These are phyloP conservation scores for Gossypium herbaceum DNA, from an alignment of 345 rosid genomes.

Conservation along the genomic window DNA sequence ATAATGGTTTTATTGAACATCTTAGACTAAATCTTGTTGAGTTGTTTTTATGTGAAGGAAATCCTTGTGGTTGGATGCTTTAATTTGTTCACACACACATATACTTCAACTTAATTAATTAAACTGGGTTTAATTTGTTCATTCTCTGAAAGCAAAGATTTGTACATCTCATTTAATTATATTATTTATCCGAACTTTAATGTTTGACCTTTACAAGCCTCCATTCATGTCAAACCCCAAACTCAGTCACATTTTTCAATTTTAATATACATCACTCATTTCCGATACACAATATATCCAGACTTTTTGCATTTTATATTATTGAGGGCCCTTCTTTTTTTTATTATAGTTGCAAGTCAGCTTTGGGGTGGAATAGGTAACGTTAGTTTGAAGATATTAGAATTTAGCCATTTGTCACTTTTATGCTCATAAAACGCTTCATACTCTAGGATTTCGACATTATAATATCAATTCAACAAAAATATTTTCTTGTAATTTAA, in stretches of 20 bases:
- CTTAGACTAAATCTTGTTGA: no score
- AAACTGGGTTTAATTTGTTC: not conserved
- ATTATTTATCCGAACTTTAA: not conserved
- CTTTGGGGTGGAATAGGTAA: constrained; percentile 14
- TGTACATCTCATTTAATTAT: not conserved
- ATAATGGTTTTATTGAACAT: not conserved
- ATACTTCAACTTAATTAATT: not conserved
- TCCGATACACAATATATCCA: not conserved
- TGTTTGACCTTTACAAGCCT: constrained; percentile 6
- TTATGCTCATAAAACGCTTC: not conserved
- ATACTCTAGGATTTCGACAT: no score
- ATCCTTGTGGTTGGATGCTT: constrained; percentile 21
- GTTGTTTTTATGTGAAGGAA: not conserved
- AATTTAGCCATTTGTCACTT: constrained; percentile 26
- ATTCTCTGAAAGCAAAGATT: not conserved
- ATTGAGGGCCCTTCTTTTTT: not conserved
- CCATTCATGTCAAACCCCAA: constrained; percentile 17
- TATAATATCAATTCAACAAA: no score
- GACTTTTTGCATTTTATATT: constrained; percentile 9
- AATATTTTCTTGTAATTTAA: no score
- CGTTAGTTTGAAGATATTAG: constrained; percentile 12
- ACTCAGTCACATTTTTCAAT: not conserved
- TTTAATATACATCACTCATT: not conserved
- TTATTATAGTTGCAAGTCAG: not conserved
- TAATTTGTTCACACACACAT: constrained; percentile 13